Conservation (phyloP, 257 asterid species). For the Coffea canephora region DNA sequence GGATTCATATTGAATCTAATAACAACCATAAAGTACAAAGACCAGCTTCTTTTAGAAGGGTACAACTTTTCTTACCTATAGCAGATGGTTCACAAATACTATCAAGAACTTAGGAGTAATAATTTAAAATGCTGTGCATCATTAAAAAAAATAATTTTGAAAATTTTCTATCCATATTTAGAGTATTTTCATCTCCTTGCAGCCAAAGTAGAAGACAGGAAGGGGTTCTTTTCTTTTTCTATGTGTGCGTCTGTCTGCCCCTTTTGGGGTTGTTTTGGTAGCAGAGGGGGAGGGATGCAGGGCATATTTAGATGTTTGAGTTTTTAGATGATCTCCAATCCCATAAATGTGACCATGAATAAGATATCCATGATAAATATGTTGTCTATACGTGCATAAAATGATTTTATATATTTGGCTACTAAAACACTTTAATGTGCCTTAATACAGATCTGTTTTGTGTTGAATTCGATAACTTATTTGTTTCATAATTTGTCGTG, state of each 20-base stretch:
- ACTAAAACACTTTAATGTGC: neutral
- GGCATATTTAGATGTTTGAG: neutral
- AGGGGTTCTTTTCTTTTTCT: neutral
- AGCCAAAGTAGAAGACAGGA: neutral
- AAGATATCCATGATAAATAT: neutral
- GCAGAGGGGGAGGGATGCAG: neutral
- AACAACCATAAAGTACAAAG: neutral
- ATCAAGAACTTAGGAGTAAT: neutral
- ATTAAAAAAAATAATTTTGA: too few relatives aligned
- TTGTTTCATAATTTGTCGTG: neutral
- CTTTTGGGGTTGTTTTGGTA: too few relatives aligned
- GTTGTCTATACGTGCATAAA: neutral
- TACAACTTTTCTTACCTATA: neutral
- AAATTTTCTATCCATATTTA: neutral
- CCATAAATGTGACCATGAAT: neutral
- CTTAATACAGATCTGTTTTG: neutral
- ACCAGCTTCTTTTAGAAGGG: neutral
- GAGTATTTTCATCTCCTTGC: neutral
- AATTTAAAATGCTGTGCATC: too few relatives aligned
- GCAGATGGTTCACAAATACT: neutral
- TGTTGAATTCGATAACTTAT: neutral
- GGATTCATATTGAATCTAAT: neutral
- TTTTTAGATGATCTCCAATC: neutral
- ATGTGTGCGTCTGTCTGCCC: too few relatives aligned
- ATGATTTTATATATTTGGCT: neutral